Evolutionary conservation across 768 basidiomycete species (phyloP), one percentile per base, ranked within the genome.

Genomic region (Suillus tomentosus): DNA sequence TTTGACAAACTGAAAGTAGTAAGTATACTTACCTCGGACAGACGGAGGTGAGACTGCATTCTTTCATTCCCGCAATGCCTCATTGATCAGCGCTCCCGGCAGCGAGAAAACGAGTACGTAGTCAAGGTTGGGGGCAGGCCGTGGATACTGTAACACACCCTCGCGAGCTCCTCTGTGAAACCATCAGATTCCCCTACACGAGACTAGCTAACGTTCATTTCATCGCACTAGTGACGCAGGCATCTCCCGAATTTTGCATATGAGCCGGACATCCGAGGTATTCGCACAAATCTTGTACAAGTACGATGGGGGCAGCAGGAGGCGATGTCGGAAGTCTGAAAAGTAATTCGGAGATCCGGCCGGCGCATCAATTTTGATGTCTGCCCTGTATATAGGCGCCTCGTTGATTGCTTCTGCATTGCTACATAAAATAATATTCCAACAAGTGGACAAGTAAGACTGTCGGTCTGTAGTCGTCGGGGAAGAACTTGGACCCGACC

Each of bases 381-480:
- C 53, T 54, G 53, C 31, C 1, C 34, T 31, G 8, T 17, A 11
- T 19, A 53, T 54, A 54, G 31, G 31, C 22, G 13, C 13, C 2
- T 24, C 47, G 2, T 48, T 14, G 47, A 22, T 48, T 22, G 3
- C 47, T 48, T 48, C 31, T 31, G 31, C 31, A 31, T 31, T 31
- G 27, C 27, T 27, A 31, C 31, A 31, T 24, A 10, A 58, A 17
- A 27, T 27, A 9, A 27, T 17, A 9, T 27, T 58, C 27, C 3
- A 58, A 40, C 5, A 42, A 58, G 10, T 42, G 17, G 10, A 17
- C 57, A 58, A 80, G 60, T 17, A 63, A 45, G 39, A 43, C 22
- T n/a, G 60, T 42, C 15, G 62, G 62, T 39, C 62, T 61, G 24
- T 47, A 63, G 24, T 19, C 4, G 13, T 63, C 62, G 19, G 42